Conservation (phyloP, 495 filamentous ascomycete genomes). For the Haplographium delicatum region DNA sequence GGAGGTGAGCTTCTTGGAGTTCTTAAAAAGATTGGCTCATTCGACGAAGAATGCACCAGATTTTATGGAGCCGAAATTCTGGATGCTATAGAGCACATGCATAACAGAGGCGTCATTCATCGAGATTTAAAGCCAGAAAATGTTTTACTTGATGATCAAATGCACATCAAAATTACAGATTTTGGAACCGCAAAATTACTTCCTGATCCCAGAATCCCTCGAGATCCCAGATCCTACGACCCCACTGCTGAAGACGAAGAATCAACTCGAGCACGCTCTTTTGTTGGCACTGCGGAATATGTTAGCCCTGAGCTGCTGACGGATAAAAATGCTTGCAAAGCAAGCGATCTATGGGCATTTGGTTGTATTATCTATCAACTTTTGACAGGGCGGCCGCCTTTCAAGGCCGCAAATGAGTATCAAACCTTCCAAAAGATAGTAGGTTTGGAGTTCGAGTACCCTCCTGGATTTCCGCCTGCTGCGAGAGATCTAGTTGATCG, state of each 20-base stretch:
- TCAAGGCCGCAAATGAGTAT: constrained; percentile 97
- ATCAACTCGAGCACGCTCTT: constrained; percentile 78
- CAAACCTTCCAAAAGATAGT: constrained; percentile 99
- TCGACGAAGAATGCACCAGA: constrained; percentile 90
- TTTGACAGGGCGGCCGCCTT: constrained; percentile 86
- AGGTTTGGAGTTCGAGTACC: constrained; percentile 87
- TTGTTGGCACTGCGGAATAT: constrained; percentile 98
- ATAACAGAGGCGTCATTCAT: constrained; percentile 91
- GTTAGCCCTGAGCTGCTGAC: constrained; percentile 94
- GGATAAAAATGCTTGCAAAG: constrained; percentile 95
- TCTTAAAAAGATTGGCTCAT: constrained; percentile 87
- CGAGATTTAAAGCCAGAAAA: constrained; percentile 98
- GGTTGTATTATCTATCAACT: constrained; percentile 99
- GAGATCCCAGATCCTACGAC: constrained; percentile 12
- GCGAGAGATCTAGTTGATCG: constrained; percentile 91
- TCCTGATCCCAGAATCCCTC: constrained; percentile 44
- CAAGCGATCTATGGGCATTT: constrained; percentile 97
- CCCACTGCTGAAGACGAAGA: constrained; percentile 39
- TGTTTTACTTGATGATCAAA: constrained; percentile 87
- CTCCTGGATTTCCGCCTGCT: constrained; percentile 78
- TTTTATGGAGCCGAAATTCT: constrained; percentile 97
- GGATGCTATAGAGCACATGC: constrained; percentile 97
- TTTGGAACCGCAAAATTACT: constrained; percentile 97
- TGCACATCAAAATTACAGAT: constrained; percentile 98
- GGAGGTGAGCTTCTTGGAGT: constrained; percentile 90